Percentiles rank a stretch among this genome's conserved stretches.
phyloP scores from a whole-genome alignment of 768 basidiomycete genomes.

The Naganishia onofrii region DNA sequence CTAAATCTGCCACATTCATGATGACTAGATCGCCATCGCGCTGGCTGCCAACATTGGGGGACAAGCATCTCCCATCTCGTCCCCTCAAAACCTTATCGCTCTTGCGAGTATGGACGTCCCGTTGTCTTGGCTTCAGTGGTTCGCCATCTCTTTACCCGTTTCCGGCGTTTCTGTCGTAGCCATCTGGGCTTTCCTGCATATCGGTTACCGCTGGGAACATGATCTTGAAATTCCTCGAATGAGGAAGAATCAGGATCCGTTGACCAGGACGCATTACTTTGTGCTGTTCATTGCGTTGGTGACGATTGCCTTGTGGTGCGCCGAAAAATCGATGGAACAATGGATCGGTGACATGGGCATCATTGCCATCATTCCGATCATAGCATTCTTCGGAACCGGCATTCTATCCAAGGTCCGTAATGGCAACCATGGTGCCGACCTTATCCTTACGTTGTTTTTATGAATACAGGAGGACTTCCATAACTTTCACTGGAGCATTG shows the following conservation, averaged over 20 bases:
- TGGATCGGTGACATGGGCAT: conserved; percentile 94
- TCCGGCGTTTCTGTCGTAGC: conserved; percentile 77
- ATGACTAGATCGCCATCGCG: conserved; percentile 81
- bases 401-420: conserved; percentile 79
- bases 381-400: conserved; percentile 90
- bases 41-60: conserved; percentile 98
- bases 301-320: conserved; percentile 87
- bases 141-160: conserved; percentile 87
- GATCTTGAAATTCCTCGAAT: conserved; percentile 77
- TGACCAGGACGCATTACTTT: conserved; percentile 84
- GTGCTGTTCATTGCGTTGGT: conserved; percentile 75
- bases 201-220: conserved; percentile 68
- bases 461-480: conserved; percentile 80
- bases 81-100: conserved; percentile 95
- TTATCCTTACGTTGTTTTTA: neutral
- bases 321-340: conserved; percentile 72
- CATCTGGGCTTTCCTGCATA: conserved; percentile 86
- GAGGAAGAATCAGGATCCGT: conserved; percentile 73
- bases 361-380: conserved; percentile 86
- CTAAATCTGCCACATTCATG: neutral
- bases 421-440: no score
- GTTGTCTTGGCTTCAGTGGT: conserved; percentile 89
- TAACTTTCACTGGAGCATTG: conserved; percentile 80
- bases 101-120: conserved; percentile 78
- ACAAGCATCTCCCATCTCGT: conserved; percentile 94